These are phyloP conservation scores for Myxozyma mucilagina DNA, from an alignment of 805 yeast species.

Conservation along the genomic window DNA sequence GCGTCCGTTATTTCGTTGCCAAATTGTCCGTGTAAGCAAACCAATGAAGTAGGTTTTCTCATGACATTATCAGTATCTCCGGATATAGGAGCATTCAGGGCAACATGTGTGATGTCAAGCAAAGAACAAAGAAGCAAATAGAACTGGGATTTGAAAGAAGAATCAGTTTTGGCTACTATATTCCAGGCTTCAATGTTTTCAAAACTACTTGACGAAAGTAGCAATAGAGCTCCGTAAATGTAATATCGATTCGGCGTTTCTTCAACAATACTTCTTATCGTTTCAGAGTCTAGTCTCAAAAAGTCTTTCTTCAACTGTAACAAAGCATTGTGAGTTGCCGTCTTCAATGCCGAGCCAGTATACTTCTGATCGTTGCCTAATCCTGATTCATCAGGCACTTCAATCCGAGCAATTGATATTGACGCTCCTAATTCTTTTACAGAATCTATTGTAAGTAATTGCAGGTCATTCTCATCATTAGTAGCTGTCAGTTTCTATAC, in stretches of 20 bases:
- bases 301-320: neutral
- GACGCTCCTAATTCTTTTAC: too few relatives aligned
- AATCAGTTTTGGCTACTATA: conserved; percentile 39
- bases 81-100: conserved; percentile 67
- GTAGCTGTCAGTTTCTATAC: too few relatives aligned
- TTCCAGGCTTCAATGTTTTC: conserved; percentile 35
- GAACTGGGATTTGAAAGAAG: conserved; percentile 15
- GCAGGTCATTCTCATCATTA: too few relatives aligned
- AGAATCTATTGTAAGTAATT: too few relatives aligned
- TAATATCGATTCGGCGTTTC: conserved; percentile 55
- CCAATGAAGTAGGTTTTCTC: conserved; percentile 64
- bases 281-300: neutral
- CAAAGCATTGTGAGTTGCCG: neutral
- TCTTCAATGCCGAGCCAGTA: too few relatives aligned
- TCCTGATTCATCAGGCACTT: too few relatives aligned
- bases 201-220: conserved; percentile 53
- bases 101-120: conserved; percentile 56
- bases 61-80: conserved; percentile 49
- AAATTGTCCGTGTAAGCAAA: conserved; percentile 65
- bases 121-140: conserved; percentile 30
- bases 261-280: neutral
- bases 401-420: too few relatives aligned
- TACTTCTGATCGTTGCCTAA: too few relatives aligned
- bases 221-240: conserved; percentile 60
- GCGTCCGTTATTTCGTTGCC: conserved; percentile 45